These are phyloP conservation scores for Leccinum incarnatum DNA, from an alignment of 768 basidiomycete species.

Conservation along the genomic window DNA sequence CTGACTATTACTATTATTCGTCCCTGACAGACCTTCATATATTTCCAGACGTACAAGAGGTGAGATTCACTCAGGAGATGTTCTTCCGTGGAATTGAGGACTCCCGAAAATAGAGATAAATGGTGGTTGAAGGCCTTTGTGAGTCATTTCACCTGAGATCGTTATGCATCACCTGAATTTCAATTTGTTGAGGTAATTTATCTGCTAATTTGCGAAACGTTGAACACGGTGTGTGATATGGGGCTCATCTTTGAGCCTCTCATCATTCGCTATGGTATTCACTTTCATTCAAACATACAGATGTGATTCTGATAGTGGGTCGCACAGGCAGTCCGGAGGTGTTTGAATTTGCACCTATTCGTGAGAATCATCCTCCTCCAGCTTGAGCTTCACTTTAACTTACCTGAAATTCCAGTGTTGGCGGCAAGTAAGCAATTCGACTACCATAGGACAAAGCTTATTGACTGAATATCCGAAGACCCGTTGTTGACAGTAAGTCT, in stretches of 20 bases:
- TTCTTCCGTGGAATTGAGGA: not conserved
- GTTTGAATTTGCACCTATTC: not conserved
- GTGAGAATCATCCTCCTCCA: not conserved
- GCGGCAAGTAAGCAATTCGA: slow-evolving; percentile 4
- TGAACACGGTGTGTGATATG: slow-evolving; percentile 45
- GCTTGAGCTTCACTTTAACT: slow-evolving; percentile 22
- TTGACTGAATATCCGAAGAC: slow-evolving; percentile 30
- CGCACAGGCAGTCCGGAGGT: slow-evolving; percentile 21
- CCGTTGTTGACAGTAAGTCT: slow-evolving; percentile 42
- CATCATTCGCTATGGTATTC: slow-evolving; percentile 45
- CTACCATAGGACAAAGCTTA: not conserved
- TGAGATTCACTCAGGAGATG: slow-evolving; percentile 9
- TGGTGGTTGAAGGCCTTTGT: slow-evolving; percentile 47
- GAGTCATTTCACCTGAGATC: slow-evolving; percentile 10
- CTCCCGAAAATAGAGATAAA: slow-evolving; percentile 32
- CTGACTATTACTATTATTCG: not conserved
- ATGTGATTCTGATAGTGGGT: slow-evolving; percentile 16
- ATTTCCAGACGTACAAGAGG: slow-evolving; percentile 44
- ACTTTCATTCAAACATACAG: not conserved
- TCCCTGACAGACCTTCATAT: slow-evolving; percentile 40
- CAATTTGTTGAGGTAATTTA: slow-evolving; percentile 34
- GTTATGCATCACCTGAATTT: not conserved
- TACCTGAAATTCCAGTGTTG: slow-evolving; percentile 11
- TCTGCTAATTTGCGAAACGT: slow-evolving; percentile 48
- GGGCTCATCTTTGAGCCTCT: slow-evolving; percentile 47